Conservation (phyloP, 257 asterid species). For the Thymus quinquecostatus region DNA sequence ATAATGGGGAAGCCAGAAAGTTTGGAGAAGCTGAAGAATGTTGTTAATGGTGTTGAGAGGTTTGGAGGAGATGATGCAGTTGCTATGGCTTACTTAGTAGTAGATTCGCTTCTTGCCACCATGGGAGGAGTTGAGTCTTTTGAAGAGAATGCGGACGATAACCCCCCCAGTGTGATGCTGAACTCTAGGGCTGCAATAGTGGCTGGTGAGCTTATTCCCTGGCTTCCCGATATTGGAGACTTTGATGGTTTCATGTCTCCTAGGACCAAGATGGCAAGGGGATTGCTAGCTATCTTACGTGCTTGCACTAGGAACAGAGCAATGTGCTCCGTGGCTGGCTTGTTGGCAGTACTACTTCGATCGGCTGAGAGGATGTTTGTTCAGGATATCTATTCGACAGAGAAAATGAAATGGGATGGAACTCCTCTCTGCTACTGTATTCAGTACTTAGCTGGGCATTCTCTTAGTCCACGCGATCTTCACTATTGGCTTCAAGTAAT, state of each 20-base stretch:
- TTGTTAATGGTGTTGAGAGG: constrained; percentile 83
- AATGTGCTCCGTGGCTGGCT: constrained; percentile 93
- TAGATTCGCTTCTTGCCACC: constrained; percentile 96
- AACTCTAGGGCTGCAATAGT: constrained; percentile 99
- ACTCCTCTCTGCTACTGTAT: constrained; percentile 88
- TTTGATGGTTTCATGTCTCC: constrained; percentile 90
- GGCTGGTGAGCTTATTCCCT: constrained; percentile 93
- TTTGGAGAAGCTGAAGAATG: constrained; percentile 79
- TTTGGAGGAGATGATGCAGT: constrained; percentile 85
- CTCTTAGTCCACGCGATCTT: constrained; percentile 80
- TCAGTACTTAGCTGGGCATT: constrained; percentile 91
- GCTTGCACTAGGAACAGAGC: constrained; percentile 97
- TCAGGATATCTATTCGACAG: constrained; percentile 53
- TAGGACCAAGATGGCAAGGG: constrained; percentile 95
- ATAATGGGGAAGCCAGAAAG: constrained; percentile 98
- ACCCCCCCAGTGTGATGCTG: constrained; percentile 98
- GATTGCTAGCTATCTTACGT: constrained; percentile 92
- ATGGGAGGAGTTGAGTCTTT: constrained; percentile 99
- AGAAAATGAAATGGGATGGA: constrained; percentile 78
- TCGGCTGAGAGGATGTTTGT: constrained; percentile 81
- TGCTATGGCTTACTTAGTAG: constrained; percentile 71
- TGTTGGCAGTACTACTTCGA: constrained; percentile 70
- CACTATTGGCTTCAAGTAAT: constrained; percentile 80
- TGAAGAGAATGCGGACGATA: constrained; percentile 88
- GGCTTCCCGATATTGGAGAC: constrained; percentile 86